Conservation (phyloP, 208 protist genomes). For the Spongospora subterranea region DNA sequence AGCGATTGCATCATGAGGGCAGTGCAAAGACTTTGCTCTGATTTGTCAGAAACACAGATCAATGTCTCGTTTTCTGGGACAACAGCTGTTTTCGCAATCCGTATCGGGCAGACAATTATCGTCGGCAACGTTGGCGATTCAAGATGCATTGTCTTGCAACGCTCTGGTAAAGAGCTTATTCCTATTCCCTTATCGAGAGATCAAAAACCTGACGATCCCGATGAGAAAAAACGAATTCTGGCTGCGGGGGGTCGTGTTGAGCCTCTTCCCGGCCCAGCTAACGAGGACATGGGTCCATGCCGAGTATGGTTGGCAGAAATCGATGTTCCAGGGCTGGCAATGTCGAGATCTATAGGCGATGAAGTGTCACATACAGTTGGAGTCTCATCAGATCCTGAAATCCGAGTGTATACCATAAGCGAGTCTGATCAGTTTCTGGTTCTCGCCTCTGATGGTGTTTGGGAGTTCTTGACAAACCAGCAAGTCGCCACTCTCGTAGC, state of each 20-base stretch:
- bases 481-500: conserved; percentile 47
- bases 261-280: conserved; percentile 55
- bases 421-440: conserved; percentile 48
- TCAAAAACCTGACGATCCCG: conserved; percentile 67
- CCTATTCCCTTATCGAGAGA: conserved; percentile 60
- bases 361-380: conserved; percentile 60
- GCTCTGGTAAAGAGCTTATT: conserved; percentile 10
- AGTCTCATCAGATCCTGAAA: conserved; percentile 62
- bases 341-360: conserved; percentile 66
- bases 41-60: conserved; percentile 45
- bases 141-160: not conserved
- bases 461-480: conserved; percentile 63
- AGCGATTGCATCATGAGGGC: conserved; percentile 39
- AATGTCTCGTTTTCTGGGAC: conserved; percentile 61
- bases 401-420: conserved; percentile 54
- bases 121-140: conserved; percentile 63
- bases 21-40: not conserved
- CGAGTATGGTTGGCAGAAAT: conserved; percentile 65
- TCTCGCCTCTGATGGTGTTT: conserved; percentile 60
- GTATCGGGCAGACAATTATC: conserved; percentile 23
- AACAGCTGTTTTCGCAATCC: conserved; percentile 43
- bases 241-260: conserved; percentile 59
- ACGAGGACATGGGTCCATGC: conserved; percentile 60
- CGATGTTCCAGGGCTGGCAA: conserved; percentile 66
- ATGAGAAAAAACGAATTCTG: conserved; percentile 66